Base-by-base conservation (phyloP, 2,329 filamentous ascomycete genomes). In the Aspergillus luchuensis region DNA sequence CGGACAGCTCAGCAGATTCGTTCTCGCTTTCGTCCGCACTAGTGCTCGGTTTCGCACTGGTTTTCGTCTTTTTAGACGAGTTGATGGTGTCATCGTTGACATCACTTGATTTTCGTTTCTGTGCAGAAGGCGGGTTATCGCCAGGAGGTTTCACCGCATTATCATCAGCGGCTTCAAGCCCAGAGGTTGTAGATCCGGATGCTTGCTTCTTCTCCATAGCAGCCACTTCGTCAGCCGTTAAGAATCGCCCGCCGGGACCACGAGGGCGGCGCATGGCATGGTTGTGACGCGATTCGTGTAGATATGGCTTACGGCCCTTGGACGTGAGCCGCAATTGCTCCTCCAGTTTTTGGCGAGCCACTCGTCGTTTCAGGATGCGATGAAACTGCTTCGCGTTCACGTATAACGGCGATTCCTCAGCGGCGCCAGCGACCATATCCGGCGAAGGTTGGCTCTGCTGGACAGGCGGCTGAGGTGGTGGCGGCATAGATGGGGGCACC, bases 361-460 rank as follows among this genome's bases (percentile, higher is more conserved):
- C 92, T 61, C 95, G 87, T 60, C 95, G 87, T 82, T 99, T 98
- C 57, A 99, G 79, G 52, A 99, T 99, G 25, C 95, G 90, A 74
- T 99, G 95, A 69, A 99, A 99, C 72, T 99, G 95, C 76, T 99
- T 99, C 5, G 95, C 95, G 71, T 99, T 99, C 71, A 99, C 95
- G 69, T 99, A 99, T 1, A 99, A 82, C 0, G 95, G 95, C 0
- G 94, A 94, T 73, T 99, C 95, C 75, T 98, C 95, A 4, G 88
- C 87, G 13, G 85, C 85, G 13, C 84, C 83, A 7, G 89, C 81
- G 1, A 90, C 85, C 69, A 95, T 87, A 73, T 97, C 93, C 7
- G 92, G 91, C 1, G 92, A 94, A 64, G 91, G 87, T 63, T 86
- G 85, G 78, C 89, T 88, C 64, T 85, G 82, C 72, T 89, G 89